These are phyloP conservation scores for Acanthamoeba healyi DNA, from an alignment of 208 protist genomes.

Conservation along the genomic window DNA sequence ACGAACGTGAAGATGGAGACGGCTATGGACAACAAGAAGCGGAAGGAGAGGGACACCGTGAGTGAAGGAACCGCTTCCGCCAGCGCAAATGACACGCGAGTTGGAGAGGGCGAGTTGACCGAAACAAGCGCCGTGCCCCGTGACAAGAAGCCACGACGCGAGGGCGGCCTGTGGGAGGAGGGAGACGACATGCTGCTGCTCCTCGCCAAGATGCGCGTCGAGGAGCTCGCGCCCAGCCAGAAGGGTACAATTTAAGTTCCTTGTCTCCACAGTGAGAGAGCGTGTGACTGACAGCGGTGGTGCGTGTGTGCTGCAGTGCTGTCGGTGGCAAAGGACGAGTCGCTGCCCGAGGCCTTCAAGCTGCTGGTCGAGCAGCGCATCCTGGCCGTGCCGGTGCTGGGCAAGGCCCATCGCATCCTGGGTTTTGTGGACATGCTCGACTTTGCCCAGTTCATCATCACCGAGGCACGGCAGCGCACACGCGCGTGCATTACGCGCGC, in stretches of 20 bases:
- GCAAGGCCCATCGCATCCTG: not conserved
- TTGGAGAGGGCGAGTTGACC: too few species aligned
- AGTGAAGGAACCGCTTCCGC: not conserved
- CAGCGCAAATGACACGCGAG: too few species aligned
- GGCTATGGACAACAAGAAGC: not conserved
- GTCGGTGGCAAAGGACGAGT: not conserved
- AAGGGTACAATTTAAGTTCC: not conserved
- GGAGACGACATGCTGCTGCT: slow-evolving; percentile 28
- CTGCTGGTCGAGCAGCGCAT: not conserved
- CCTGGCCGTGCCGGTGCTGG: not conserved
- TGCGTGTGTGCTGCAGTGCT: not conserved
- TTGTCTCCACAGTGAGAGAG: not conserved
- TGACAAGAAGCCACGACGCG: not conserved
- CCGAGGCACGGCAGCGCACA: not conserved
- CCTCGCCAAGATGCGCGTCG: slow-evolving; percentile 18
- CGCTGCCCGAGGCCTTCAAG: not conserved
- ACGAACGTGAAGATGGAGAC: too few species aligned
- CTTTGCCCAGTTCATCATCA: slow-evolving; percentile 17
- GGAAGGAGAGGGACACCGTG: not conserved
- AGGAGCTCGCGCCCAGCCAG: not conserved
- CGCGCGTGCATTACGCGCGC: not conserved
- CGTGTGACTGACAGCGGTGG: not conserved
- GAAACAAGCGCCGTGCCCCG: not conserved
- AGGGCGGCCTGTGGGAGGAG: not conserved
- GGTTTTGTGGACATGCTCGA: slow-evolving; percentile 29